Conservation (phyloP, 1,284 basidiomycete species). For the Vanrija humicola region DNA sequence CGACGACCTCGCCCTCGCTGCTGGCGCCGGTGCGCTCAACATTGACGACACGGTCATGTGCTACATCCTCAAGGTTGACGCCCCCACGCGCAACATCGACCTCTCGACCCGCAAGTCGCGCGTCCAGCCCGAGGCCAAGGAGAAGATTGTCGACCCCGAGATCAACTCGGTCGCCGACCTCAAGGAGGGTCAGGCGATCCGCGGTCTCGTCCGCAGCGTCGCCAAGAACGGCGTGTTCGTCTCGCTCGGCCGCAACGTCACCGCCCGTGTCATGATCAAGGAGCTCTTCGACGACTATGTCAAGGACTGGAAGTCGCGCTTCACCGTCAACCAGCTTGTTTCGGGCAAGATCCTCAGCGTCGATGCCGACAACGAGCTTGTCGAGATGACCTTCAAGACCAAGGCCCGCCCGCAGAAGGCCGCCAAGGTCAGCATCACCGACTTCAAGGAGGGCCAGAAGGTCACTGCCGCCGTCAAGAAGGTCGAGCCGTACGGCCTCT, state of each 20-base stretch:
- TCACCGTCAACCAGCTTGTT: conserved; percentile 77
- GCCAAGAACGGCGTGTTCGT: conserved; percentile 83
- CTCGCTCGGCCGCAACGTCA: conserved; percentile 71
- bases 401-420: conserved; percentile 52
- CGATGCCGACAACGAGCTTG: conserved; percentile 64
- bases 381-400: conserved; percentile 80
- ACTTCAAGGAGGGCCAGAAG: conserved; percentile 70
- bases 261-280: conserved; percentile 88
- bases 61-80: conserved; percentile 65
- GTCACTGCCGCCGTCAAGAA: conserved; percentile 66
- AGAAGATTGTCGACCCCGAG: conserved; percentile 60
- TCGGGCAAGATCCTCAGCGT: conserved; percentile 76
- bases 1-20: conserved; percentile 62
- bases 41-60: conserved; percentile 67
- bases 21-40: conserved; percentile 57
- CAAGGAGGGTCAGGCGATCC: conserved; percentile 66
- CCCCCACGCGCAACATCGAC: conserved; percentile 62
- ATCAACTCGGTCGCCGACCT: conserved; percentile 64
- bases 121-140: conserved; percentile 51
- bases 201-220: conserved; percentile 86
- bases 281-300: conserved; percentile 89
- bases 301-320: conserved; percentile 89
- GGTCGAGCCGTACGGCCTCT: conserved; percentile 84
- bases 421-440: conserved; percentile 50
- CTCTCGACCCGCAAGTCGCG: conserved; percentile 72